phyloP scores from a whole-genome alignment of 2,329 filamentous ascomycete species.

The Mycocentrospora acerina region DNA sequence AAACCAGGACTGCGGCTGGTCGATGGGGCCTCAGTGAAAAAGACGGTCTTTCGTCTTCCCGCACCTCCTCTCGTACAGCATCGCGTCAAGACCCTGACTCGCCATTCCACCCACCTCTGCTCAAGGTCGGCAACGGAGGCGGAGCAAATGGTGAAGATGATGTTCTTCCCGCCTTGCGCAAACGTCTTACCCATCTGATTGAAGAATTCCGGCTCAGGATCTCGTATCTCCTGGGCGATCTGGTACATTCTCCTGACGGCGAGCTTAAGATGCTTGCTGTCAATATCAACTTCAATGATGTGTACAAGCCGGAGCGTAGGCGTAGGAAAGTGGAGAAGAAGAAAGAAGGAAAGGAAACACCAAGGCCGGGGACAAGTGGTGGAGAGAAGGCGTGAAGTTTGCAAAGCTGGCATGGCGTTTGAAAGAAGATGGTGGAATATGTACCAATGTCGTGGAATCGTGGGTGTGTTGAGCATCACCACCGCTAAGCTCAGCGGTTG shows the following conservation, averaged over 20 bases:
- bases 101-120: slow-evolving; percentile 47
- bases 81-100: slow-evolving; percentile 40
- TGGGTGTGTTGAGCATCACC: too few species aligned
- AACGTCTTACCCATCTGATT: slow-evolving; percentile 71
- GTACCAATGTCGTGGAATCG: too few species aligned
- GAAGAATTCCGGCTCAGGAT: slow-evolving; percentile 75
- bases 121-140: slow-evolving; percentile 22
- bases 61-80: slow-evolving; percentile 19
- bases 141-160: slow-evolving; percentile 55
- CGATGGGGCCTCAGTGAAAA: slow-evolving; percentile 64
- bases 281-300: slow-evolving; percentile 99
- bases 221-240: slow-evolving; percentile 80
- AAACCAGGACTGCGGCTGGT: slow-evolving; percentile 65
- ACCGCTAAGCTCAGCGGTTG: too few species aligned
- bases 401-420: too few species aligned
- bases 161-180: slow-evolving; percentile 73
- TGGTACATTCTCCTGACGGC: slow-evolving; percentile 89
- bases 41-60: slow-evolving; percentile 29
- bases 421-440: too few species aligned
- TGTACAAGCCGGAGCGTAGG: slow-evolving; percentile 77
- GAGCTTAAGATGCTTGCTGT: slow-evolving; percentile 96
- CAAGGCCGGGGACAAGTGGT: slow-evolving; percentile 17
- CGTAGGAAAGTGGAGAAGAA: slow-evolving; percentile 49
- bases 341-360: slow-evolving; percentile 29
- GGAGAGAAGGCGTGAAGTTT: too few species aligned